A percentile compares a stretch with the other conserved stretches of the same genome.
These are phyloP conservation scores for Venturia pyrina DNA, from an alignment of 2,329 filamentous ascomycete species.

Conservation along the genomic window DNA sequence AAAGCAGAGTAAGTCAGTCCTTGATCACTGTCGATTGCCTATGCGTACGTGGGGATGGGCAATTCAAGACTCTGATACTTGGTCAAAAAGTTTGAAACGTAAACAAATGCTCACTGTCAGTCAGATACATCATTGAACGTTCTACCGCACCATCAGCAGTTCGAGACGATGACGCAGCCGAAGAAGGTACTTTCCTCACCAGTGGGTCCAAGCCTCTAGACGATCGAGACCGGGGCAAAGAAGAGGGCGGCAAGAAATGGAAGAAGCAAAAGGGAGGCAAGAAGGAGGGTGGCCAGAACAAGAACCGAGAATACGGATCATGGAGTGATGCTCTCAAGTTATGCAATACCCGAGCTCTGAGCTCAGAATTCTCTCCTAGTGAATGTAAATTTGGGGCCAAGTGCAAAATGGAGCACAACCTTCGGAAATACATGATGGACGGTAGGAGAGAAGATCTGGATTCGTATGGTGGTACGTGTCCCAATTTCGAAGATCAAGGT, in stretches of 20 bases:
- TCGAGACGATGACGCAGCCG: slow-evolving; percentile 27
- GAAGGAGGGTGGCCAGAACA: slow-evolving; percentile 70
- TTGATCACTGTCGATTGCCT: not conserved
- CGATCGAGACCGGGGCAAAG: not conserved
- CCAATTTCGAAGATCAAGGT: slow-evolving; percentile 67
- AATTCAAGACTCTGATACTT: not conserved
- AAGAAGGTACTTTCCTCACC: not conserved
- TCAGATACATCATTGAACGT: slow-evolving; percentile 22
- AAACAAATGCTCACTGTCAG: not conserved
- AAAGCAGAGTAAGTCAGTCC: slow-evolving; percentile 54
- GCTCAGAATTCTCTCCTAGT: slow-evolving; percentile 68
- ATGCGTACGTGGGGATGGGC: not conserved
- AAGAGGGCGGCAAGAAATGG: slow-evolving; percentile 21
- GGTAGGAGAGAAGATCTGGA: slow-evolving; percentile 57
- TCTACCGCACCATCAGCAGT: not conserved
- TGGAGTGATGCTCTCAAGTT: slow-evolving; percentile 69
- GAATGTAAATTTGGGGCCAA: slow-evolving; percentile 68
- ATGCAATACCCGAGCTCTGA: slow-evolving; percentile 62
- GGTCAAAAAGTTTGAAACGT: not conserved
- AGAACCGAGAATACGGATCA: slow-evolving; percentile 66
- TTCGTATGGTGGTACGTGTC: slow-evolving; percentile 69
- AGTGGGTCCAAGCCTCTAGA: slow-evolving; percentile 6
- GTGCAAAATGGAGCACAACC: slow-evolving; percentile 74
- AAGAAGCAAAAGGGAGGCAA: slow-evolving; percentile 35
- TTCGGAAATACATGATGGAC: slow-evolving; percentile 74